Evolutionary conservation across 805 yeast genomes (phyloP).

Genomic region (Candida arabinofermentans): DNA sequence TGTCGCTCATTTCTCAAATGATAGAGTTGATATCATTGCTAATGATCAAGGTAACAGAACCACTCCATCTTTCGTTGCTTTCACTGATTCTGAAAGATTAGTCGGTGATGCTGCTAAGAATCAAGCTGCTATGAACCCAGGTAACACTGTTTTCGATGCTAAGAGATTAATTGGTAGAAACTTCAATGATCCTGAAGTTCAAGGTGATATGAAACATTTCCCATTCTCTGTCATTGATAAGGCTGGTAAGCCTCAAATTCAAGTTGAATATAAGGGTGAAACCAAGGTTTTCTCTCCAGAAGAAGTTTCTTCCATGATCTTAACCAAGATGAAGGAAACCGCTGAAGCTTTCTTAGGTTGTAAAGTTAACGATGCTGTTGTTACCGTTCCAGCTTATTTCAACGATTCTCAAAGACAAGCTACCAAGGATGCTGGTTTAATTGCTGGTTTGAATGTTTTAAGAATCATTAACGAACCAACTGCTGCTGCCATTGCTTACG

Average conservation of each 20-base stretch:
- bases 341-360: conserved; percentile 91
- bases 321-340: conserved; percentile 95
- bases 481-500: conserved; percentile 93
- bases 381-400: conserved; percentile 87
- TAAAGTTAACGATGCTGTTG: conserved; percentile 83
- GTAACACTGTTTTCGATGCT: conserved; percentile 76
- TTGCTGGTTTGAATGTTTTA: conserved; percentile 87
- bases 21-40: conserved; percentile 87
- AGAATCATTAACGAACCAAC: conserved; percentile 91
- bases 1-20: not conserved
- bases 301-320: conserved; percentile 85
- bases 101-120: conserved; percentile 82
- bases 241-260: conserved; percentile 76
- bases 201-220: conserved; percentile 55
- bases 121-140: conserved; percentile 72
- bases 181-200: conserved; percentile 65
- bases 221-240: conserved; percentile 76
- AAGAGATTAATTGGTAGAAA: conserved; percentile 77
- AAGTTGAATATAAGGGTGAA: conserved; percentile 83
- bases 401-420: conserved; percentile 92
- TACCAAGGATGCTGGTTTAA: conserved; percentile 96
- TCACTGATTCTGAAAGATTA: conserved; percentile 87
- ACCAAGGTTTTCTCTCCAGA: conserved; percentile 87
- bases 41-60: conserved; percentile 99
- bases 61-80: conserved; percentile 94